Percentiles rank a stretch among this genome's conserved stretches.
phyloP scores from a whole-genome alignment of 2,329 filamentous ascomycete species.

The Aureobasidium sp. region DNA sequence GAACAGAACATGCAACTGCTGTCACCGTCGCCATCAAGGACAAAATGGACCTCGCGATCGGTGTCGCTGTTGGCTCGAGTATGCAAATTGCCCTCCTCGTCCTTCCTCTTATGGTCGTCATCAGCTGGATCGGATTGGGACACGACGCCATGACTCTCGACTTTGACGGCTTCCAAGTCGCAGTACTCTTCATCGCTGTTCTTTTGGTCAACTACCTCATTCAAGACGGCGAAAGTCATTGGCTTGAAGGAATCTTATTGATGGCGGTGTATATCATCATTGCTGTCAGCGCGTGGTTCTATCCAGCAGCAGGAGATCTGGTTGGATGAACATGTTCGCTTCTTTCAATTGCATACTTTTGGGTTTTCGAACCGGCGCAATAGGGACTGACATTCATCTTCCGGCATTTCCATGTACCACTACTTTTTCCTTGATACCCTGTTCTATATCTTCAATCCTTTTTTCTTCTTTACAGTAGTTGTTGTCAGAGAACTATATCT shows the following conservation, averaged over 20 bases:
- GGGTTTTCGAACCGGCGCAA: neutral
- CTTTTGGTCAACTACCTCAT: slow-evolving; percentile 55
- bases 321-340: neutral
- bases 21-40: slow-evolving; percentile 54
- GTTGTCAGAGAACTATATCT: too few species aligned
- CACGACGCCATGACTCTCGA: slow-evolving; percentile 59
- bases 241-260: slow-evolving; percentile 53
- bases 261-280: slow-evolving; percentile 55
- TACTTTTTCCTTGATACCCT: neutral
- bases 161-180: slow-evolving; percentile 84
- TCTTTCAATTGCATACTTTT: neutral
- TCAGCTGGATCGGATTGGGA: slow-evolving; percentile 51
- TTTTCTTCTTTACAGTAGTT: too few species aligned
- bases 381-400: neutral
- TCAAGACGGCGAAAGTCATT: slow-evolving; percentile 36
- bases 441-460: neutral
- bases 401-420: neutral
- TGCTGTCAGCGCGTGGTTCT: slow-evolving; percentile 49
- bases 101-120: slow-evolving; percentile 50
- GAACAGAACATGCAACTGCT: slow-evolving; percentile 51
- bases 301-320: slow-evolving; percentile 18
- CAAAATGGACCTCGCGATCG: slow-evolving; percentile 61
- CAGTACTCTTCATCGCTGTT: slow-evolving; percentile 48
- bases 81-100: slow-evolving; percentile 59
- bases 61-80: slow-evolving; percentile 55